These are phyloP conservation scores for Epichloe brachyelytri DNA, from an alignment of 2,329 filamentous ascomycete genomes.

Conservation along the genomic window DNA sequence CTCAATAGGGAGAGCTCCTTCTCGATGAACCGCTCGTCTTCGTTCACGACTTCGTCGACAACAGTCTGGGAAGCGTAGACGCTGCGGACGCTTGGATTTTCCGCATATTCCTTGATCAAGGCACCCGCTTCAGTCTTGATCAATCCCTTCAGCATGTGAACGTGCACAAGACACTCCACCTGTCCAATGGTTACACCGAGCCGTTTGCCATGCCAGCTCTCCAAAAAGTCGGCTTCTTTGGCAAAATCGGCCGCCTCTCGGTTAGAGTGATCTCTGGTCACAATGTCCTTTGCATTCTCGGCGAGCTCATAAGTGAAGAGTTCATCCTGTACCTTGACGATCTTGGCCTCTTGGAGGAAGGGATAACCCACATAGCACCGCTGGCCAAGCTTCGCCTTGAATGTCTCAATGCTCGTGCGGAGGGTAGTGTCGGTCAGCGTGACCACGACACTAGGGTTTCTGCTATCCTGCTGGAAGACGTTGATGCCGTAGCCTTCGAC, in stretches of 20 bases:
- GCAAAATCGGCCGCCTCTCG: conserved; percentile 72
- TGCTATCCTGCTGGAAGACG: conserved; percentile 90
- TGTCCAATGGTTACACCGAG: conserved; percentile 76
- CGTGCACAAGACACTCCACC: conserved; percentile 80
- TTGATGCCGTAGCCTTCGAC: conserved; percentile 67
- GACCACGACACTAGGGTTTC: conserved; percentile 92
- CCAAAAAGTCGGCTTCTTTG: conserved; percentile 72
- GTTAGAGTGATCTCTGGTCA: conserved; percentile 57
- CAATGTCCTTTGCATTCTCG: conserved; percentile 49
- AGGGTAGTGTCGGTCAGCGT: conserved; percentile 65
- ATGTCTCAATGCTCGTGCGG: conserved; percentile 56
- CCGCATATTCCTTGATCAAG: conserved; percentile 82
- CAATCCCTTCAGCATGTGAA: conserved; percentile 87
- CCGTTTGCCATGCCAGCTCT: conserved; percentile 79
- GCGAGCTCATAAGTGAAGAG: conserved; percentile 76
- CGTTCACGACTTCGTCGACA: conserved; percentile 79
- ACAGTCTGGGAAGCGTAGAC: conserved; percentile 86
- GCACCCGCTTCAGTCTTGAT: conserved; percentile 83
- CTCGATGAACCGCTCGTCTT: conserved; percentile 89
- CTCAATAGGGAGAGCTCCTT: conserved; percentile 75
- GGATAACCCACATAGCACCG: conserved; percentile 88
- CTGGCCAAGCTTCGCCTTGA: conserved; percentile 69
- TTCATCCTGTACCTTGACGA: conserved; percentile 81
- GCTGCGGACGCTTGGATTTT: conserved; percentile 72
- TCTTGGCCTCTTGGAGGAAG: conserved; percentile 87